Base-by-base conservation (phyloP, 148 eudicot genomes). In the Silene latifolia region DNA sequence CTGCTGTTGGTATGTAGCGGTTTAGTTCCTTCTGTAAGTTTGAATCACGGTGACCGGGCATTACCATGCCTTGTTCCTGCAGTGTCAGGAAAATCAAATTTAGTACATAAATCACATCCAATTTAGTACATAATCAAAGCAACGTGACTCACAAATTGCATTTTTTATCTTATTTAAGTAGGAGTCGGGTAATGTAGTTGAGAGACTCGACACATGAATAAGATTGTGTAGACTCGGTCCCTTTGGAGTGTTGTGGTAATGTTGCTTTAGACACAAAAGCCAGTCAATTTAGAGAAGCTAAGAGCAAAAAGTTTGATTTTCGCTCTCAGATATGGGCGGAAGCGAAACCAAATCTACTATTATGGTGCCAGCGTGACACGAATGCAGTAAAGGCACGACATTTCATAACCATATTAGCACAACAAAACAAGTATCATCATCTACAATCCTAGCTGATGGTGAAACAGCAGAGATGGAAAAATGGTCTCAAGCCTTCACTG, bases 11-110 rank as follows among this genome's bases (percentile, higher is more conserved):
- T 29, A 92, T 90, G 74, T 92, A 92, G 4, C 96, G 95, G 73
- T 92, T 90, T 64, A 92, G 91, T 80, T 92, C 98, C 80, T 92
- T 92, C 74, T 90, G 90, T 20, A 92, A 35, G 80, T 92, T 90
- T 58, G 95, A 86, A 51, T 92, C 98, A 3, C 95, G 83, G 69
- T 90, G 93, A 3, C 95, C 95, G 0, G 95, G 97, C 95, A 90
- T 90, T 25, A 92, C 97, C 97, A 92, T 92, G 74, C 92, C 91
- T 92, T 92, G 96, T 71, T 92, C 98, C 98, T 92, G 78, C 18
- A 78, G 20, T 42, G 64, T 15, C 20, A 46, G 46, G 11, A 25
- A 57, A 5, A 25, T 1, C 73, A 12, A 46, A 68, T n/a, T 73
- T 6, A 47, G 44, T 7, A 74, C 51, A n/a, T 67, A 10, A 23